A percentile compares a stretch with the other conserved stretches of the same genome.
These are phyloP conservation scores for Macrophomina pseudophaseolina DNA, from an alignment of 2,329 filamentous ascomycete genomes.

Conservation along the genomic window DNA sequence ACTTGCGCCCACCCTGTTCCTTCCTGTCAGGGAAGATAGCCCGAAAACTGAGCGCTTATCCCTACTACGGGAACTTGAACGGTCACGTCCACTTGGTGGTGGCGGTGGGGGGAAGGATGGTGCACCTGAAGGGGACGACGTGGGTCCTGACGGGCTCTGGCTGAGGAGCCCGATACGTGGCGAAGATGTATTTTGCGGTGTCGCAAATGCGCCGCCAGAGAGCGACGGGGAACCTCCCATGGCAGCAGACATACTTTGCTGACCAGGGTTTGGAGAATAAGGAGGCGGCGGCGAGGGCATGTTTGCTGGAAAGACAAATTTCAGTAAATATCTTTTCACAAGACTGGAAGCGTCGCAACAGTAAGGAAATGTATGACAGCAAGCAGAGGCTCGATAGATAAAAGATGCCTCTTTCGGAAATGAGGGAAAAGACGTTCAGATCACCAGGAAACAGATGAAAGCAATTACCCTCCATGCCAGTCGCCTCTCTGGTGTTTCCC, in stretches of 20 bases:
- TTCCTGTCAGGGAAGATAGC: slow-evolving; percentile 42
- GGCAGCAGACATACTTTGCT: slow-evolving; percentile 41
- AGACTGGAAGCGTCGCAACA: background rate
- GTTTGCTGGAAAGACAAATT: slow-evolving; percentile 40
- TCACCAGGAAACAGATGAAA: slow-evolving; percentile 1
- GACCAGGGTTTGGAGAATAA: slow-evolving; percentile 53
- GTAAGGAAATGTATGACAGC: background rate
- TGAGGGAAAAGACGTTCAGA: background rate
- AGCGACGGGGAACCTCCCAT: slow-evolving; percentile 38
- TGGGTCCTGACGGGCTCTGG: slow-evolving; percentile 36
- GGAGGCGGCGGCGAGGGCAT: slow-evolving; percentile 58
- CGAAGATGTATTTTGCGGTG: slow-evolving; percentile 27
- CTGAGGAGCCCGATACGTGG: slow-evolving; percentile 39
- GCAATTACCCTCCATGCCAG: slow-evolving; percentile 55
- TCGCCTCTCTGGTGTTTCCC: slow-evolving; percentile 20
- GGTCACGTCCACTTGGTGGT: slow-evolving; percentile 37
- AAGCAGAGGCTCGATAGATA: background rate
- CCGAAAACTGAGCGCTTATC: slow-evolving; percentile 47
- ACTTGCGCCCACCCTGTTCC: slow-evolving; percentile 36
- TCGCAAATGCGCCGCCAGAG: slow-evolving; percentile 40
- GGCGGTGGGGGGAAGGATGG: slow-evolving; percentile 48
- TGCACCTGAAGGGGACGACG: slow-evolving; percentile 38
- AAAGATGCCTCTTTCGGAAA: background rate
- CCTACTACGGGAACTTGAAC: slow-evolving; percentile 42
- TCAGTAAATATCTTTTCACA: slow-evolving; percentile 29